These are phyloP conservation scores for Rosa chinensis DNA, from an alignment of 306 rosid species.

Conservation along the genomic window DNA sequence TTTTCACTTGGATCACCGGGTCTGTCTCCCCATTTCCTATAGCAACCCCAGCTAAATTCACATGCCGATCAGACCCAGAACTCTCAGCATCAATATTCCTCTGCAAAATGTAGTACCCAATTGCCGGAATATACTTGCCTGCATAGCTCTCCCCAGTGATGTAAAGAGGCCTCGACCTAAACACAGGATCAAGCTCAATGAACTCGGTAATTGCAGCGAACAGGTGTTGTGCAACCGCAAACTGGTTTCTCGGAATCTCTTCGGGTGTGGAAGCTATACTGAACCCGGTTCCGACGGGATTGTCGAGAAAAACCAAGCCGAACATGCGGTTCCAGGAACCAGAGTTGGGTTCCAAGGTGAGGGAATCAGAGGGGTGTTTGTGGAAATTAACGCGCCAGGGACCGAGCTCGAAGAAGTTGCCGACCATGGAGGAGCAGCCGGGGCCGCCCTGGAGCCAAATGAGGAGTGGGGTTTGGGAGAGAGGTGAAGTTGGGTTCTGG, in stretches of 20 bases:
- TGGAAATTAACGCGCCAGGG: constrained; percentile 61
- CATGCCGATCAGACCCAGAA: too few relatives aligned
- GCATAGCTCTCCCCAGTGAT: too few relatives aligned
- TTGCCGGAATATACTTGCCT: too few relatives aligned
- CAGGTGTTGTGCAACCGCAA: too few relatives aligned
- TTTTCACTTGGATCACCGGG: constrained; percentile 50
- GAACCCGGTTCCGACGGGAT: constrained; percentile 77
- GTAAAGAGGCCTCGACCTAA: too few relatives aligned
- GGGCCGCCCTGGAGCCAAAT: constrained; percentile 96
- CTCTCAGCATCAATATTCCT: too few relatives aligned
- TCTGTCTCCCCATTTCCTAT: constrained; percentile 77
- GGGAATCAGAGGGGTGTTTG: constrained; percentile 27
- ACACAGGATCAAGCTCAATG: too few relatives aligned
- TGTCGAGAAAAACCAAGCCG: constrained; percentile 73
- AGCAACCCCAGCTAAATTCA: constrained; percentile 62
- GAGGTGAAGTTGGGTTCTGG: constrained; percentile 32
- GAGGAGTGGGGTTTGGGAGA: constrained; percentile 64
- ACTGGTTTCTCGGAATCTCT: constrained; percentile 69
- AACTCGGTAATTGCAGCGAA: too few relatives aligned
- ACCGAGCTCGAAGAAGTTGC: constrained; percentile 79
- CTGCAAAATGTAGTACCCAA: too few relatives aligned
- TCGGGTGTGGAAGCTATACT: constrained; percentile 51
- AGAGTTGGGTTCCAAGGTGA: constrained; percentile 43
- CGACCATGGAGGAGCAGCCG: constrained; percentile 87
- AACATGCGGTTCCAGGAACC: constrained; percentile 74